Evolutionary conservation across 1,284 basidiomycete genomes (phyloP), one percentile per base, ranked within the genome.

Genomic region (Heterobasidion parviporum): DNA sequence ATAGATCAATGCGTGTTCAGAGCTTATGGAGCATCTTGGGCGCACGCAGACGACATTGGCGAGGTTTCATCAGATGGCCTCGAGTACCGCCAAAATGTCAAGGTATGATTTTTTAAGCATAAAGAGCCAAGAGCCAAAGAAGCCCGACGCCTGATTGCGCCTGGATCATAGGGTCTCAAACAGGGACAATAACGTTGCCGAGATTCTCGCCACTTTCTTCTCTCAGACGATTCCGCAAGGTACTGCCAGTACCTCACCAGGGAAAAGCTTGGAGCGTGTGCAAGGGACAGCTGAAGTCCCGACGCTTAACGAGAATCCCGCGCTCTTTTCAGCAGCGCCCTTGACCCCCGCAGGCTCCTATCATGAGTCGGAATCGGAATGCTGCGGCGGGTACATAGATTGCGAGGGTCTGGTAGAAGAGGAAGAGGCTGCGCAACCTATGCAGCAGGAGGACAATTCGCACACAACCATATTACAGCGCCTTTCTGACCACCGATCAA

Each of bases 11-110:
- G 32, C 34, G 34, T 60, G 59, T 26, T 50, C 59, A 16, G 52
- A 56, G n/a, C 59, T 60, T 45, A 60, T 55, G 59, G 50, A 54
- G 44, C 54, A 55, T 36, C 54, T 60, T 18, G 50, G 50, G 16
- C 56, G 34, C 26, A 52, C 59, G 2, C 52, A 48, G 14, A 47
- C 33, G n/a, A 49, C 54, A 7, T 16, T 55, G 14, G 33, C 48
- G 12, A n/a, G 48, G 16, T 43, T 55, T 8, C 32, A 55, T 20
- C 33, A 50, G 14, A 9, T 51, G 50, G 18, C 50, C 18, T 48
- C 43, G 26, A 16, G 12, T 26, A 32, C 6, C 52, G 8, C 36
- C 20, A 15, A 15, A 20, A 12, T 16, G 12, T 32, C 33, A 8
- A n/a, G 50, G 32, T 18, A 51, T n/a, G n/a, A 12, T 7, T 15